Base-by-base conservation (phyloP, 352 stramenopile species). In the Phytophthora sojae region DNA sequence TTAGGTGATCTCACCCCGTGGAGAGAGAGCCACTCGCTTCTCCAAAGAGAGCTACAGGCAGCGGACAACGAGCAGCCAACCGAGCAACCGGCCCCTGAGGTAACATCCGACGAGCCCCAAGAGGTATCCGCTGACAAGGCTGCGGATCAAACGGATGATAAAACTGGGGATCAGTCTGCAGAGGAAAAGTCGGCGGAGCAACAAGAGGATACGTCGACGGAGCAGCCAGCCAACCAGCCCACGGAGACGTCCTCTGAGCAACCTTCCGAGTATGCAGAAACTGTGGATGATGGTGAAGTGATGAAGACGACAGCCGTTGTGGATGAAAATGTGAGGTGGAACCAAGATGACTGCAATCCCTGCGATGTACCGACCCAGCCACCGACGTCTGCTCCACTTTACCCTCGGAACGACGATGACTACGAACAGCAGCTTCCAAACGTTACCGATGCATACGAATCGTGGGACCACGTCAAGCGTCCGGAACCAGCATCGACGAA, bases 271-370 rank as follows among this genome's bases (percentile, higher is more conserved):
- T 1, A 15, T 25, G 42, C 21, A 12, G 50, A 64, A 39, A 25
- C 11, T 5, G 14, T 25, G 14, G 19, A 30, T 4, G 45, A 37
- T 14, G 23, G 47, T 29, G 26, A 15, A 26, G 44, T 29, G 17
- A 59, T 51, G 12, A 23, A 35, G 2, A 59, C 42, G n/a, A 50
- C 4, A 30, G 21, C 25, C 35, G 35, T 67, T 4, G 45, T 37
- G 4, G 49, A 71, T 15, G 68, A 55, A 29, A 19, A 47, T 15
- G 68, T 64, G 50, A 51, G 57, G 19, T 72, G 68, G 68, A 29
- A 68, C 19, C 57, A 72, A 57, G 32, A 76, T 7, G 62, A 76
- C 21, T 71, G 62, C 26, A 15, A 64, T 56, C 68, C 62, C 6
- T 71, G 68, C 56, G 68, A 67, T 17, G 39, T 75, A 14, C 64